A percentile compares a stretch with the other conserved stretches of the same genome.
Conservation (phyloP, 345 rosid species). For the Physaria fendleri region DNA sequence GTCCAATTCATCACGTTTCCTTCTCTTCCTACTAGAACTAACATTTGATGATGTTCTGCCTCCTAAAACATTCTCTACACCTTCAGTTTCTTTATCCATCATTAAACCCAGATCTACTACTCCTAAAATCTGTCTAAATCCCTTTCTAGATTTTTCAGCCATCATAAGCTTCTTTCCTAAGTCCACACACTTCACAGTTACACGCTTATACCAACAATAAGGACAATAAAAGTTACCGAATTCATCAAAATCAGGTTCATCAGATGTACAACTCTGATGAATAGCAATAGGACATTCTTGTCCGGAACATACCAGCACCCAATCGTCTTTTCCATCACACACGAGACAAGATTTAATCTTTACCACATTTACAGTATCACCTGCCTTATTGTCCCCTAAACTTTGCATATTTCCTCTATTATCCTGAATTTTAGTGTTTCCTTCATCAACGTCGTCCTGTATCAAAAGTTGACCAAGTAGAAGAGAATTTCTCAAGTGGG, state of each 20-base stretch:
- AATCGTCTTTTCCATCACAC: constrained; percentile 33
- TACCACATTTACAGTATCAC: not conserved
- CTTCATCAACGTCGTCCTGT: constrained; percentile 23
- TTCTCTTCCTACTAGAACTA: not conserved
- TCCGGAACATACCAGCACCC: constrained; percentile 36
- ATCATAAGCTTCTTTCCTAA: constrained; percentile 32
- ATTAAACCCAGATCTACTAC: not conserved
- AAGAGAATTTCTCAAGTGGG: not conserved
- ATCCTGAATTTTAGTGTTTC: constrained; percentile 10
- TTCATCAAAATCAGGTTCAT: constrained; percentile 35
- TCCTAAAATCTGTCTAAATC: constrained; percentile 7
- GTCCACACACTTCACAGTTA: constrained; percentile 15
- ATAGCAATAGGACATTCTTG: constrained; percentile 38
- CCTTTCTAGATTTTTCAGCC: constrained; percentile 22
- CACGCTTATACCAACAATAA: constrained; percentile 52
- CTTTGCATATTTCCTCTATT: not conserved
- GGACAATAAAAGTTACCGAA: constrained; percentile 55
- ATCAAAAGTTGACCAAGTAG: not conserved
- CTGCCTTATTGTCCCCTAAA: not conserved
- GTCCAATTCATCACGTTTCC: not conserved
- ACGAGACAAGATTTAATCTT: constrained; percentile 28
- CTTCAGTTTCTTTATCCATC: not conserved
- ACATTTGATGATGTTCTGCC: not conserved
- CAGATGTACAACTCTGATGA: constrained; percentile 36
- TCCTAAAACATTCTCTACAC: not conserved